Evolutionary conservation across 2,329 filamentous ascomycete genomes (phyloP).

Genomic region (Grosmannia penicillata): DNA sequence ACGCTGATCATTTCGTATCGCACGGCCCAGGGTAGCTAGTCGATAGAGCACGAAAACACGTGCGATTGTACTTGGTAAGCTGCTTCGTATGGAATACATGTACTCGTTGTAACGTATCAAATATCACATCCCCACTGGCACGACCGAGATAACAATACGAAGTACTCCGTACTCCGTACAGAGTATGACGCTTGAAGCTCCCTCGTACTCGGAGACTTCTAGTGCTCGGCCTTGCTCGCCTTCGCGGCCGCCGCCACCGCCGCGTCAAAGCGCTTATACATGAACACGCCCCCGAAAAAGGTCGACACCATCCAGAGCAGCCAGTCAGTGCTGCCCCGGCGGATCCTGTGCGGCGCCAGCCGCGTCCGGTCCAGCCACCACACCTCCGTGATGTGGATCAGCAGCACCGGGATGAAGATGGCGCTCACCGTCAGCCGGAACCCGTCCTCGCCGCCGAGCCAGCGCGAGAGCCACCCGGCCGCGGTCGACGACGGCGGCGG

Average conservation of each 20-base stretch:
- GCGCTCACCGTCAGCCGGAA: constrained; percentile 43
- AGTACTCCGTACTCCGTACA: not conserved
- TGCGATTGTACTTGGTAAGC: too few species aligned
- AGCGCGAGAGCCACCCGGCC: not conserved
- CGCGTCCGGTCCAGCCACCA: constrained; percentile 32
- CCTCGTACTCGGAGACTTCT: not conserved
- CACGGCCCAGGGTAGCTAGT: too few species aligned
- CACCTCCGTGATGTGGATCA: constrained; percentile 52
- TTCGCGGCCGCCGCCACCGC: not conserved
- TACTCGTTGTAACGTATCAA: too few species aligned
- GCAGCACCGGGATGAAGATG: constrained; percentile 44
- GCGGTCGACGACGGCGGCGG: constrained; percentile 7
- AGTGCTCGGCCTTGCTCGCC: not conserved
- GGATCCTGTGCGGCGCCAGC: constrained; percentile 32
- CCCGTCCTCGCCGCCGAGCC: constrained; percentile 22
- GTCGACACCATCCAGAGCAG: constrained; percentile 36
- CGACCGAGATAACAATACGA: not conserved
- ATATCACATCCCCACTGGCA: too few species aligned
- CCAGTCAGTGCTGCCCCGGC: constrained; percentile 32
- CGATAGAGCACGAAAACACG: too few species aligned
- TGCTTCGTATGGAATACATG: too few species aligned
- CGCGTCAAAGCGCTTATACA: constrained; percentile 34
- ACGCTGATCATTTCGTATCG: too few species aligned
- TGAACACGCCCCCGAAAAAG: constrained; percentile 37
- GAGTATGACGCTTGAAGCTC: too few species aligned